Conservation (phyloP, 1,284 basidiomycete genomes). For the Phylloporus sp. region DNA sequence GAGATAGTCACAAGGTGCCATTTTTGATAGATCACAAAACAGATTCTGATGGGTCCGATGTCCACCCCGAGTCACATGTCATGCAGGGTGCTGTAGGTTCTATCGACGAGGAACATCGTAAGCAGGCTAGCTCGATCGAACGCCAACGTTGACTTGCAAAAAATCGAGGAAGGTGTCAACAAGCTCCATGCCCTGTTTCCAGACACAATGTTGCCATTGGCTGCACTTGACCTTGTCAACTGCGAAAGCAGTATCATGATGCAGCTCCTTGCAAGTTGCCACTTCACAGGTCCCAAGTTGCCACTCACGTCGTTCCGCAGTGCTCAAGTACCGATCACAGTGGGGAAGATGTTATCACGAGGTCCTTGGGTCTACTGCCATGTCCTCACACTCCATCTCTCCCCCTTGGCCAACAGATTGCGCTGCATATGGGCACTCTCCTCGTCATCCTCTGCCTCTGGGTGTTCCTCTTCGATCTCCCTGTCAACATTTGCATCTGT, state of each 20-base stretch:
- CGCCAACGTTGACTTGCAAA: constrained; percentile 11
- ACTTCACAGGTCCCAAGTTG: neutral
- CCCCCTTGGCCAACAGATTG: neutral
- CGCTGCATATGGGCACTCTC: too few relatives aligned
- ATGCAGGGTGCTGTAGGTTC: constrained; percentile 32
- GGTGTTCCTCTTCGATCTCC: too few relatives aligned
- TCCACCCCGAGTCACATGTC: constrained; percentile 25
- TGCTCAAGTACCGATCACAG: constrained; percentile 61
- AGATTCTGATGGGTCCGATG: constrained; percentile 10
- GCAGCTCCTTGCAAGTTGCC: too few relatives aligned
- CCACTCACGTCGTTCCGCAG: constrained; percentile 39
- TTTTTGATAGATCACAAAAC: too few relatives aligned
- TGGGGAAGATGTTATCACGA: constrained; percentile 65
- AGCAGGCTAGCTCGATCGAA: constrained; percentile 8
- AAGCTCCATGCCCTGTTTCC: constrained; percentile 61
- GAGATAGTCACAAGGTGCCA: constrained; percentile 70
- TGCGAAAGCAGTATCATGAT: constrained; percentile 62
- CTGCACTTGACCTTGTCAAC: constrained; percentile 75
- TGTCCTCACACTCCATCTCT: constrained; percentile 30
- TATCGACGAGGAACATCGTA: constrained; percentile 37
- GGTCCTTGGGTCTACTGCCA: constrained; percentile 65
- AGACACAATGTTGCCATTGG: constrained; percentile 61
- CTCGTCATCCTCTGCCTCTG: neutral
- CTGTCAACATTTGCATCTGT: neutral
- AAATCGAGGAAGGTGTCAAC: constrained; percentile 61